Evolutionary conservation across 192 early-diverging fungal species (phyloP).

Genomic region (Coemansia sp.): DNA sequence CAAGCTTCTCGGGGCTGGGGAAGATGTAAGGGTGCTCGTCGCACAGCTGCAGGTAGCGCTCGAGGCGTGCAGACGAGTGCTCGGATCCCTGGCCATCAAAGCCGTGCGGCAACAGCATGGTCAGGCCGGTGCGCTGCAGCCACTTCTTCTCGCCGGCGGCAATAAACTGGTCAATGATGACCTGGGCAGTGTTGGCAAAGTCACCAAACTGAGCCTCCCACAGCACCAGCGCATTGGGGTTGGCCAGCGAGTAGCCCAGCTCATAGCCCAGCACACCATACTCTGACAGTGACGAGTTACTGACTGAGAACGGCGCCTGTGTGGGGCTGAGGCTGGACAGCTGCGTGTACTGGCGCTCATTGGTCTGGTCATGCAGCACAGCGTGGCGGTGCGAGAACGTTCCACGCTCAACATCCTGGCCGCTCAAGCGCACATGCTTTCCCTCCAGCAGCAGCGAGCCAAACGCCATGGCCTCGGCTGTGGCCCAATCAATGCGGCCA

Average conservation of each 20-base stretch:
- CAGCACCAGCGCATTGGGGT: slow-evolving; percentile 89
- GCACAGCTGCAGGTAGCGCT: slow-evolving; percentile 93
- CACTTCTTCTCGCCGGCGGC: slow-evolving; percentile 96
- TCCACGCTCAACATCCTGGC: slow-evolving; percentile 98
- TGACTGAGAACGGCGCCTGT: slow-evolving; percentile 85
- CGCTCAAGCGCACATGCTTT: slow-evolving; percentile 88
- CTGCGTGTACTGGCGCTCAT: slow-evolving; percentile 76
- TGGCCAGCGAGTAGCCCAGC: slow-evolving; percentile 93
- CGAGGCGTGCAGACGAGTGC: slow-evolving; percentile 93
- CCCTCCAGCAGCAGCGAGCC: slow-evolving; percentile 88
- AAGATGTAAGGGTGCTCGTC: slow-evolving; percentile 90
- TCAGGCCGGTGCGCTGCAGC: slow-evolving; percentile 94
- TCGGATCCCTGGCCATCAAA: slow-evolving; percentile 99
- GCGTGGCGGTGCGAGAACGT: slow-evolving; percentile 99
- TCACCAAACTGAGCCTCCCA: slow-evolving; percentile 99
- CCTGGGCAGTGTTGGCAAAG: slow-evolving; percentile 96
- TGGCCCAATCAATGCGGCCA: slow-evolving; percentile 92
- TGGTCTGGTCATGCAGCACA: slow-evolving; percentile 93
- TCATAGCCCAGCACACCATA: slow-evolving; percentile 96
- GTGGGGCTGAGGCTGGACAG: slow-evolving; percentile 85
- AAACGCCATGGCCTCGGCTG: slow-evolving; percentile 92
- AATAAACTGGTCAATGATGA: slow-evolving; percentile 98
- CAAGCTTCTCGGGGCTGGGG: slow-evolving; percentile 73
- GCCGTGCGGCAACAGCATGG: slow-evolving; percentile 93
- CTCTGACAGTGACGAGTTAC: slow-evolving; percentile 96